Percentiles rank a stretch among this genome's conserved stretches.
These are phyloP conservation scores for Vaccinium macrocarpon DNA, from an alignment of 148 eudicot species.

Conservation along the genomic window DNA sequence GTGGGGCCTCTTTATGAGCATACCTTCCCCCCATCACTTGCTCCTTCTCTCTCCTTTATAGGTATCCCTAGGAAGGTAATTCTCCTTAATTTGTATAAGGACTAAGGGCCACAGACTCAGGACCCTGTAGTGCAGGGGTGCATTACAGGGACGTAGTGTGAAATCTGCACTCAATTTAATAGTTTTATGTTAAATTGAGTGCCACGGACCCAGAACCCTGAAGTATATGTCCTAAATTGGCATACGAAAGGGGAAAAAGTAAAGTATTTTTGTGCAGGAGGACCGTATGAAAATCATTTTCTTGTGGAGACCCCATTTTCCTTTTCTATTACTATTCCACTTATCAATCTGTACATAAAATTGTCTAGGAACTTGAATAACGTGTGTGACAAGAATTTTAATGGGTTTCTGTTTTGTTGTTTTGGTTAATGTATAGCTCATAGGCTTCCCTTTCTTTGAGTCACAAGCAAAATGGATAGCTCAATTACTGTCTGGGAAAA, in stretches of 20 bases:
- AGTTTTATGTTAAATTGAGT: no score
- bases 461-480: conserved; percentile 88
- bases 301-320: no score
- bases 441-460: conserved; percentile 85
- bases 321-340: no score
- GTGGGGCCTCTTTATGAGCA: conserved; percentile 86
- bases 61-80: conserved; percentile 76
- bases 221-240: not conserved
- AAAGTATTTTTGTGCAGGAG: not conserved
- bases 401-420: not conserved
- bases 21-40: conserved; percentile 72
- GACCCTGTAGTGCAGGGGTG: no score
- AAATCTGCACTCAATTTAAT: no score
- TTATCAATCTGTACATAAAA: no score
- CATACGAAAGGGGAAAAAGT: not conserved
- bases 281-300: not conserved
- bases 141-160: no score
- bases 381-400: not conserved
- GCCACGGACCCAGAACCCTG: no score
- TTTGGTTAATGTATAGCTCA: conserved; percentile 35
- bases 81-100: not conserved
- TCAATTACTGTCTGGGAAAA: conserved; percentile 58
- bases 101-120: no score
- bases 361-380: not conserved
- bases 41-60: conserved; percentile 75